phyloP scores from a whole-genome alignment of 2,329 filamentous ascomycete genomes.

The Cercospora brassicicola region DNA sequence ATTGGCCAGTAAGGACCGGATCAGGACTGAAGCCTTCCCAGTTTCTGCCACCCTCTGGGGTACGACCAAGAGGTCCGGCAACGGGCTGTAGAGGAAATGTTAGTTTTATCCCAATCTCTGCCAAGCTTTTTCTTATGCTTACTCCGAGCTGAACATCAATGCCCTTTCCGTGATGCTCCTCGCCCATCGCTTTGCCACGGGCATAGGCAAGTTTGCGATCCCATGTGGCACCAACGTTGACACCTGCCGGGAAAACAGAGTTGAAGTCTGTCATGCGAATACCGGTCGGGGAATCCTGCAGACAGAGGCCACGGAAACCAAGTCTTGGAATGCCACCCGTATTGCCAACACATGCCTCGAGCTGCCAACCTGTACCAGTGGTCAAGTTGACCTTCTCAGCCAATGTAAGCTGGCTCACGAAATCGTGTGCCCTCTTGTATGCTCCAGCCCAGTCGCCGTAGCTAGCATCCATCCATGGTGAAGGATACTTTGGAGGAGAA shows the following conservation, averaged over 20 bases:
- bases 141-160: conserved; percentile 66
- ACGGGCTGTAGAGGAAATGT: conserved; percentile 46
- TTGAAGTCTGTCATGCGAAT: conserved; percentile 45
- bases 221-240: conserved; percentile 50
- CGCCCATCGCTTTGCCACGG: conserved; percentile 38
- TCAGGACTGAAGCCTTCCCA: conserved; percentile 66
- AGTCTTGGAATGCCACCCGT: conserved; percentile 40
- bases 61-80: conserved; percentile 57
- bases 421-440: conserved; percentile 35
- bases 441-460: conserved; percentile 49
- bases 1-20: conserved; percentile 57
- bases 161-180: conserved; percentile 39
- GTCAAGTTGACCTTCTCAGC: conserved; percentile 41
- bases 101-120: neutral
- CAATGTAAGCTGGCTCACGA: conserved; percentile 38
- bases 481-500: conserved; percentile 34
- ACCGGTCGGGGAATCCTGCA: conserved; percentile 47
- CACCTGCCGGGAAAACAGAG: conserved; percentile 45
- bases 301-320: conserved; percentile 44
- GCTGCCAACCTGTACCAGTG: conserved; percentile 50
- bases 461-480: conserved; percentile 33
- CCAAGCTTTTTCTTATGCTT: neutral
- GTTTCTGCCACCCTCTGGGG: conserved; percentile 30
- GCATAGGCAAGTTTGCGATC: conserved; percentile 39
- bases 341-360: conserved; percentile 41